These are phyloP conservation scores for Capsella bursapastoris DNA, from an alignment of 345 rosid species.

Conservation along the genomic window DNA sequence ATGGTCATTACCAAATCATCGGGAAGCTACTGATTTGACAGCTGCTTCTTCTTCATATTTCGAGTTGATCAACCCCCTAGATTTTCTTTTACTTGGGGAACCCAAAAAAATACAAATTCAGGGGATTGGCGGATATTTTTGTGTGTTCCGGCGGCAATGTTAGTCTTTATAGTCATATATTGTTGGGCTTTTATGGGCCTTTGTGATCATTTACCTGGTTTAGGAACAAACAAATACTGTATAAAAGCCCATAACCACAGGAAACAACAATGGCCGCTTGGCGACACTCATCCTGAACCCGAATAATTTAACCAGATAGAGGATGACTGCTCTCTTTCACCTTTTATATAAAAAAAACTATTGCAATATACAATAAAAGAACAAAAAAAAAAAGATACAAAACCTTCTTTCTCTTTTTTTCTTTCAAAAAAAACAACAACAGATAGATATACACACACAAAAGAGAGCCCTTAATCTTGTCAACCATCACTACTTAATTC, in stretches of 20 bases:
- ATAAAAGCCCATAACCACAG: no score
- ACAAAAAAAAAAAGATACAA: background rate
- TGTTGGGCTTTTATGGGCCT: background rate
- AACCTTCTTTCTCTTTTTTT: background rate
- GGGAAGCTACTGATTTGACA: background rate
- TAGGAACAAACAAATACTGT: no score
- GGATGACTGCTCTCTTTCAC: slow-evolving; percentile 2
- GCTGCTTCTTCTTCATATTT: background rate
- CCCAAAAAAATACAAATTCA: no score
- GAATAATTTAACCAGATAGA: background rate
- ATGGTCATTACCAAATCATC: background rate
- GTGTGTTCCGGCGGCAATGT: no score
- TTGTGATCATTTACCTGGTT: no score
- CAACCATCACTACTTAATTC: slow-evolving; percentile 18
- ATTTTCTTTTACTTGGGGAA: background rate
- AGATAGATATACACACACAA: slow-evolving; percentile 2
- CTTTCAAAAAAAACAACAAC: slow-evolving; percentile 5
- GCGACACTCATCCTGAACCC: background rate
- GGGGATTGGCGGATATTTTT: background rate
- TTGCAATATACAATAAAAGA: background rate
- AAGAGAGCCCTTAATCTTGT: slow-evolving; percentile 13
- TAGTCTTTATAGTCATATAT: no score
- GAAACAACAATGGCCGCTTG: no score
- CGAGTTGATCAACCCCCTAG: no score
- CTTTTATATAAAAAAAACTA: background rate